A percentile compares a stretch with the other conserved stretches of the same genome.
Conservation (phyloP, 257 asterid genomes). For the Solanum bukasovii region DNA sequence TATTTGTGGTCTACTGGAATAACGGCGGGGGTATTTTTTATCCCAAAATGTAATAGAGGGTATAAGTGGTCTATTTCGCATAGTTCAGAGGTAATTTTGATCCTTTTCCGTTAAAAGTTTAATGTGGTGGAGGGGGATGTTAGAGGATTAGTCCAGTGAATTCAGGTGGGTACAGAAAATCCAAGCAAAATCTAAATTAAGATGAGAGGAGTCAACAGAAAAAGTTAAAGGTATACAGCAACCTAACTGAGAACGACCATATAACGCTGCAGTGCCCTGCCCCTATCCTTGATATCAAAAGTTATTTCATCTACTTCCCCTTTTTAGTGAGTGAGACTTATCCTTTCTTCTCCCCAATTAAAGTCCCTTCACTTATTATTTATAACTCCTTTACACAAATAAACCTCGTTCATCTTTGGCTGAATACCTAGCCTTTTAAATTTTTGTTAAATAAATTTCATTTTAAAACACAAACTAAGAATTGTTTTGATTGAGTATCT, state of each 20-base stretch:
- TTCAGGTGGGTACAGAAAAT: slow-evolving; percentile 25
- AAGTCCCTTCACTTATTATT: slow-evolving; percentile 3
- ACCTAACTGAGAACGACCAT: slow-evolving; percentile 25
- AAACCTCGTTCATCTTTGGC: background rate
- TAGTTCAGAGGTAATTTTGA: no score
- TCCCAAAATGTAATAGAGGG: no score
- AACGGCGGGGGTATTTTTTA: no score
- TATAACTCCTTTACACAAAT: background rate
- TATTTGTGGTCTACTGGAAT: no score
- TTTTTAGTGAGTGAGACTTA: slow-evolving; percentile 16
- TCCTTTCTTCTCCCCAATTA: slow-evolving; percentile 7
- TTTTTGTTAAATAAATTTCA: background rate
- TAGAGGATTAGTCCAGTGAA: slow-evolving; percentile 3
- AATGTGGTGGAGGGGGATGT: background rate
- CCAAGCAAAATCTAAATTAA: slow-evolving; percentile 22
- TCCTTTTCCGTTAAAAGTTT: background rate
- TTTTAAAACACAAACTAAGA: background rate
- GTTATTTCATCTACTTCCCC: slow-evolving; percentile 13
- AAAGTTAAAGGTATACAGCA: slow-evolving; percentile 11
- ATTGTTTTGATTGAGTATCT: background rate
- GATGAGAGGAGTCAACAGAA: slow-evolving; percentile 14
- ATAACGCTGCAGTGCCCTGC: slow-evolving; percentile 18
- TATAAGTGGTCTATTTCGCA: no score
- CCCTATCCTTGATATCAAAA: slow-evolving; percentile 11
- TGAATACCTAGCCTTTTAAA: background rate